Percentiles rank a stretch among this genome's conserved stretches.
Conservation (phyloP, 208 protist genomes). For the Crithidia expoeki region DNA sequence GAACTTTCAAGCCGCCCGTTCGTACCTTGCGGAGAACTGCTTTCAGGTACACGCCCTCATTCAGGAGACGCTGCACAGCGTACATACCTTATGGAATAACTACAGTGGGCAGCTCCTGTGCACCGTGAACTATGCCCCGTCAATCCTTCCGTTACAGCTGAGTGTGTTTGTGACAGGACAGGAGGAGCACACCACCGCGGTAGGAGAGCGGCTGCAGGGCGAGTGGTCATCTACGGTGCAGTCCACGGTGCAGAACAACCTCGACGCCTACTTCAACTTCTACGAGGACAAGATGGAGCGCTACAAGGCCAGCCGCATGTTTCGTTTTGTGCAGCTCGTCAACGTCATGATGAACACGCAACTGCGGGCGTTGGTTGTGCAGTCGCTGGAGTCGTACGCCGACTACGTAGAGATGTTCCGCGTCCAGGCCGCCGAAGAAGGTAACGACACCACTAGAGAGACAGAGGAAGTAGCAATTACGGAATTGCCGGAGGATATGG, state of each 20-base stretch:
- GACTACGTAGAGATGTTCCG: conserved; percentile 73
- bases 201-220: conserved; percentile 80
- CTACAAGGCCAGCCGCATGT: conserved; percentile 86
- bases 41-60: conserved; percentile 89
- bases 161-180: conserved; percentile 73
- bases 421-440: conserved; percentile 26
- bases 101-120: conserved; percentile 71
- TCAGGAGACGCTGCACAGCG: conserved; percentile 75
- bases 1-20: conserved; percentile 65
- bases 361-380: conserved; percentile 76
- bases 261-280: conserved; percentile 94
- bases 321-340: conserved; percentile 88
- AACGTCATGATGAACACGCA: conserved; percentile 93
- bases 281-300: conserved; percentile 92
- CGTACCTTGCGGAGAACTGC: conserved; percentile 84
- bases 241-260: conserved; percentile 93
- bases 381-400: conserved; percentile 80
- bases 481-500: conserved; percentile 68
- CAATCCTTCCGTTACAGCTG: conserved; percentile 75
- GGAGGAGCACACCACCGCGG: conserved; percentile 53
- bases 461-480: conserved; percentile 46
- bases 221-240: conserved; percentile 93
- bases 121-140: conserved; percentile 43
- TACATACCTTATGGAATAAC: conserved; percentile 82
- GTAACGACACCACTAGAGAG: neutral